Conservation (phyloP, 2,329 filamentous ascomycete species). For the Pseudogymnoascus sp. region DNA sequence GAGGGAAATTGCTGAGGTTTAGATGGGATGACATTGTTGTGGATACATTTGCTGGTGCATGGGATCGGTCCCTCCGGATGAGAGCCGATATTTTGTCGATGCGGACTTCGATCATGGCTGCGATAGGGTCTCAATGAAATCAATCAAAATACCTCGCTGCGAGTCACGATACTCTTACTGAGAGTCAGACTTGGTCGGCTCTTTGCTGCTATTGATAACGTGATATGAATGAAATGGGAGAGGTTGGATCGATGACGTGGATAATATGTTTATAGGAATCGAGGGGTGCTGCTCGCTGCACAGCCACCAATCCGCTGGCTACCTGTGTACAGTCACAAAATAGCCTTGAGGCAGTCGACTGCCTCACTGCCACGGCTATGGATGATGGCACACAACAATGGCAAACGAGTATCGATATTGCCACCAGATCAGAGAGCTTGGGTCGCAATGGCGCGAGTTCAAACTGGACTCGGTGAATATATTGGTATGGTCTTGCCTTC, state of each 20-base stretch:
- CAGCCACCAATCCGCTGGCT: neutral
- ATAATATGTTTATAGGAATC: neutral
- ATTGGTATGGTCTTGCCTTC: slow-evolving; percentile 7
- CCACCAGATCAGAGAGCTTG: slow-evolving; percentile 8
- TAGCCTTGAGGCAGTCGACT: neutral
- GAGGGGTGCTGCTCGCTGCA: neutral
- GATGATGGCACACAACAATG: neutral
- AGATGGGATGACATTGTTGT: slow-evolving; percentile 36
- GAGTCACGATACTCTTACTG: slow-evolving; percentile 2
- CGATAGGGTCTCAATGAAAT: slow-evolving; percentile 14
- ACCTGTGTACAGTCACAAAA: neutral
- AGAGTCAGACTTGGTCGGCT: neutral
- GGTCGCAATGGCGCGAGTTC: slow-evolving; percentile 7
- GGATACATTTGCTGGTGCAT: slow-evolving; percentile 29
- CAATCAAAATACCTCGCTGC: slow-evolving; percentile 19
- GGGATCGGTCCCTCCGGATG: slow-evolving; percentile 25
- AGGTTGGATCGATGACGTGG: neutral
- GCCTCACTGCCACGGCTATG: neutral
- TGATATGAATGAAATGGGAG: slow-evolving; percentile 3
- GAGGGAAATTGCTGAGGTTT: slow-evolving; percentile 95
- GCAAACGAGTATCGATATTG: neutral
- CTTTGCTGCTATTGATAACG: neutral
- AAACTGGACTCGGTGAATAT: neutral
- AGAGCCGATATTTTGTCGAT: slow-evolving; percentile 12
- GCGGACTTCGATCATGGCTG: slow-evolving; percentile 23